A percentile compares a stretch with the other conserved stretches of the same genome.
Evolutionary conservation across 495 filamentous ascomycete species (phyloP).

Genomic region (Aspergillus incahuasiensis): DNA sequence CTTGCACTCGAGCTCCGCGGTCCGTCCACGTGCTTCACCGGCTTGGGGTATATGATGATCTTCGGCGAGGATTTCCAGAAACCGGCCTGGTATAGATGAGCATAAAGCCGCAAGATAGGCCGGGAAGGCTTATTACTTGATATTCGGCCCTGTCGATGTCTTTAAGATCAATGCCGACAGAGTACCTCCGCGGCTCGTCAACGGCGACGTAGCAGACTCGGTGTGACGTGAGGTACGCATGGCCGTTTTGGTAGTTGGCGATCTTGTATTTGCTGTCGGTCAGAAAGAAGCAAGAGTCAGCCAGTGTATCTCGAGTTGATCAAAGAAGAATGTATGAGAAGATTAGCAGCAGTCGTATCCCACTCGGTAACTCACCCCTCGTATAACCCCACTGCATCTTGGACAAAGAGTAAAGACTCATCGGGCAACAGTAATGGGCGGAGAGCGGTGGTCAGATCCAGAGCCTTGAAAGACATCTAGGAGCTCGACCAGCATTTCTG

Average conservation of each 20-base stretch:
- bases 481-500: constrained; percentile 38
- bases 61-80: constrained; percentile 96
- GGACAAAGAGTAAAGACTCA: constrained; percentile 88
- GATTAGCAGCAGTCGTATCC: not conserved
- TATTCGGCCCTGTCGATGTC: constrained; percentile 88
- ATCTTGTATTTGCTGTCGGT: constrained; percentile 81
- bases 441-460: constrained; percentile 92
- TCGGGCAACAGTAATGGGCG: constrained; percentile 87
- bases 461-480: constrained; percentile 92
- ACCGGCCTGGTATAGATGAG: constrained; percentile 59
- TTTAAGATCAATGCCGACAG: constrained; percentile 80
- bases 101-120: not conserved
- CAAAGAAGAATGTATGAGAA: not conserved
- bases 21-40: constrained; percentile 47
- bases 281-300: constrained; percentile 11
- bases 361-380: constrained; percentile 89
- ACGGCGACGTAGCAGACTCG: constrained; percentile 93
- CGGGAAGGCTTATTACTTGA: constrained; percentile 55
- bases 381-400: constrained; percentile 95
- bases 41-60: constrained; percentile 80
- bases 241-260: constrained; percentile 89
- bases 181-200: constrained; percentile 78
- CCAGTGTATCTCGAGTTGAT: not conserved
- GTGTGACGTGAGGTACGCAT: constrained; percentile 93
- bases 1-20: constrained; percentile 32